These are phyloP conservation scores for Cicer judaicum DNA, from an alignment of 306 rosid species.

Conservation along the genomic window DNA sequence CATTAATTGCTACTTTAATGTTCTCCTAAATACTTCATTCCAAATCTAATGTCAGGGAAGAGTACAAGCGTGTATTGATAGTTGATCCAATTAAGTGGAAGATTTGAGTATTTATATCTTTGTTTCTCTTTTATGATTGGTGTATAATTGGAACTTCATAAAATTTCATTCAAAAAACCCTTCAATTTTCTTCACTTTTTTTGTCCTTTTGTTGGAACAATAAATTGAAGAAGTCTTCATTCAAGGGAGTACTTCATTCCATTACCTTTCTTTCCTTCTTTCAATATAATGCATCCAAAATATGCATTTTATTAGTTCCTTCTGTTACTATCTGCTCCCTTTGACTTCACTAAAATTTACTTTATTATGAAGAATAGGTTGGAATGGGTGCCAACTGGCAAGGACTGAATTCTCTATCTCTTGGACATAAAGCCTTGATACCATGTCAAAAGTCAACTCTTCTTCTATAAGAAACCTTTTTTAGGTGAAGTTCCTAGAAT, in stretches of 20 bases:
- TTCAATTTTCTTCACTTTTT: slow-evolving; percentile 12
- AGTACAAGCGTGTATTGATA: slow-evolving; percentile 12
- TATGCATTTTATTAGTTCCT: slow-evolving; percentile 12
- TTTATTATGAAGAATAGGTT: slow-evolving; percentile 23
- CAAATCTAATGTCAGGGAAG: slow-evolving; percentile 11
- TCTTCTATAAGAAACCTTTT: background rate
- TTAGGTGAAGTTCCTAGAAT: background rate
- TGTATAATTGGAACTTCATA: slow-evolving; percentile 22
- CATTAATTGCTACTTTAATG: slow-evolving; percentile 18
- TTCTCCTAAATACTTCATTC: slow-evolving; percentile 1
- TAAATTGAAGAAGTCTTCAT: background rate
- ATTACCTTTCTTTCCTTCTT: slow-evolving; percentile 20
- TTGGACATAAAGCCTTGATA: background rate
- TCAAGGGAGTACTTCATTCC: background rate
- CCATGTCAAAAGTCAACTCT: slow-evolving; percentile 12
- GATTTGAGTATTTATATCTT: slow-evolving; percentile 9
- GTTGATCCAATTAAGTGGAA: slow-evolving; percentile 41
- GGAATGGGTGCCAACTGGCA: slow-evolving; percentile 11
- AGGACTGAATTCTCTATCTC: slow-evolving; percentile 21
- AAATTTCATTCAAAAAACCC: background rate
- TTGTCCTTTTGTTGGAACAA: slow-evolving; percentile 16
- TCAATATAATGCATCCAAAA: slow-evolving; percentile 26
- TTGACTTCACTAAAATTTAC: slow-evolving; percentile 37
- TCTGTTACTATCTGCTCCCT: slow-evolving; percentile 13
- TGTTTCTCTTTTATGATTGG: slow-evolving; percentile 33